Evolutionary conservation across 352 stramenopile genomes (phyloP).

Genomic region (Phytophthora nicotianae): DNA sequence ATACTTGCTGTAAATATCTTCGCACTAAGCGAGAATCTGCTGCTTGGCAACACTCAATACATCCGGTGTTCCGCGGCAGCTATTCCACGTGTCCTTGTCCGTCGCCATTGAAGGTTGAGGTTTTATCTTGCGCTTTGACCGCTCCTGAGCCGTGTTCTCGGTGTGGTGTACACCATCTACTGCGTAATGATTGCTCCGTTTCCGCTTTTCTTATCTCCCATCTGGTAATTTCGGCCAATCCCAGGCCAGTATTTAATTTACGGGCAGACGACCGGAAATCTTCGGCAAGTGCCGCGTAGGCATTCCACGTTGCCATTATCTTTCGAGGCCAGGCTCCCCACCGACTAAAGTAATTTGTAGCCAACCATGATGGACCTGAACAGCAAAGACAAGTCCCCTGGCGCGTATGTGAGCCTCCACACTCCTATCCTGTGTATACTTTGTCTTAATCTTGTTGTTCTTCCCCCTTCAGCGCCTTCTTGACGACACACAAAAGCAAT

Average conservation of each 20-base stretch:
- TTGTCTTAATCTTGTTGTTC: not conserved
- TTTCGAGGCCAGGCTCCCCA: slow-evolving; percentile 13
- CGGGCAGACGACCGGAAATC: slow-evolving; percentile 35
- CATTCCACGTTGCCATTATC: slow-evolving; percentile 25
- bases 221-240: slow-evolving; percentile 17
- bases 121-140: slow-evolving; percentile 7
- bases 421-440: not conserved
- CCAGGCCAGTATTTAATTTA: not conserved
- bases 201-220: slow-evolving; percentile 11
- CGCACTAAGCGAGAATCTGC: no score
- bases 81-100: not conserved
- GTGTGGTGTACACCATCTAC: slow-evolving; percentile 16
- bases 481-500: slow-evolving; percentile 94
- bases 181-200: slow-evolving; percentile 12
- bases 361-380: slow-evolving; percentile 50
- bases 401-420: slow-evolving; percentile 43
- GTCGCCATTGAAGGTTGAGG: slow-evolving; percentile 1
- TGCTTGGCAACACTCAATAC: no score
- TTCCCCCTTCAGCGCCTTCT: slow-evolving; percentile 48
- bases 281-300: slow-evolving; percentile 27
- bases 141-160: not conserved
- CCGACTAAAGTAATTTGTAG: slow-evolving; percentile 1
- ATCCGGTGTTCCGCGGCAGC: not conserved
- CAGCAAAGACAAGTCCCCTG: slow-evolving; percentile 60
- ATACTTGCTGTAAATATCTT: no score